These are phyloP conservation scores for Termitomyces sp. DNA, from an alignment of 768 basidiomycete genomes.

Conservation along the genomic window DNA sequence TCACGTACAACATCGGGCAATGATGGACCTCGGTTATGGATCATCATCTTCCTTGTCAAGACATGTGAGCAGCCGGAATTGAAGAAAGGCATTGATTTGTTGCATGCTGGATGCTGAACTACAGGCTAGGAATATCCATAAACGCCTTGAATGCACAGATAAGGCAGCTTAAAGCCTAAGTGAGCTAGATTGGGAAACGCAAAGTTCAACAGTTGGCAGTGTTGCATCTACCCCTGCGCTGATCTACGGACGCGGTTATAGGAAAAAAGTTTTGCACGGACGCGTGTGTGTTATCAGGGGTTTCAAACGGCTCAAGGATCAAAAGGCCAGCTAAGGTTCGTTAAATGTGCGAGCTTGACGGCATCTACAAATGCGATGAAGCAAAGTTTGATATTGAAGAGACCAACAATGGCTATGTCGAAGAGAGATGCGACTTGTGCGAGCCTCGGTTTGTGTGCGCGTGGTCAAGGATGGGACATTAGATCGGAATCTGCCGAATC, in stretches of 20 bases:
- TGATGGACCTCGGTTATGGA: not conserved
- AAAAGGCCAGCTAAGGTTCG: not conserved
- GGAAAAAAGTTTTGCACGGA: not conserved
- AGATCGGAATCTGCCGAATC: slow-evolving; percentile 31
- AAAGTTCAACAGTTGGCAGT: too few relatives aligned
- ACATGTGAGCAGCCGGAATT: not conserved
- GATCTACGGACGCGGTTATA: too few relatives aligned
- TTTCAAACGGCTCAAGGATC: not conserved
- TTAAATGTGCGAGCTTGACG: not conserved
- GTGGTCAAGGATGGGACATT: slow-evolving; percentile 8
- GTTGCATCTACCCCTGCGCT: too few relatives aligned
- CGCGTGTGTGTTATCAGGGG: not conserved
- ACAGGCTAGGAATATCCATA: not conserved
- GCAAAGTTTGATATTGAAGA: not conserved
- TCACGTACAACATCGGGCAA: not conserved
- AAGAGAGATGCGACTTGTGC: not conserved
- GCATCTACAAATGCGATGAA: not conserved
- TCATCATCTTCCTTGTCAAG: not conserved
- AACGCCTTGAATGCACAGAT: not conserved
- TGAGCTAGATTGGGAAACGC: not conserved
- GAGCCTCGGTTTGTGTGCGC: not conserved
- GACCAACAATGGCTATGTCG: not conserved
- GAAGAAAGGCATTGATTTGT: not conserved
- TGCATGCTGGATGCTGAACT: not conserved
- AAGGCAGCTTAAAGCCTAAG: not conserved